These are phyloP conservation scores for Yamadazyma spencermartinsiae DNA, from an alignment of 1,139 yeast genomes.

Conservation along the genomic window DNA sequence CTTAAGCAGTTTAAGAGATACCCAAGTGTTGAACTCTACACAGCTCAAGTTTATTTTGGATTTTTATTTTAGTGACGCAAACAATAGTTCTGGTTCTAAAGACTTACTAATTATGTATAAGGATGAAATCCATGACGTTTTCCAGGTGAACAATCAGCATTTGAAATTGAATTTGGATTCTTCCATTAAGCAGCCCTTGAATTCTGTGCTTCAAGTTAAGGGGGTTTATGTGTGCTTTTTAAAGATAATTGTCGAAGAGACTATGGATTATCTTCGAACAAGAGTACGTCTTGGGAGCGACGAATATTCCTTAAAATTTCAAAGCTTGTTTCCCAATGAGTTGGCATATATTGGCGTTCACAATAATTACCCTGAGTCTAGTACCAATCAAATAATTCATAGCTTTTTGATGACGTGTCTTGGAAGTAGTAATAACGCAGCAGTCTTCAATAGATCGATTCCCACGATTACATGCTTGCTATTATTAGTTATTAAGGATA, in stretches of 20 bases:
- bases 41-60: slow-evolving; percentile 38
- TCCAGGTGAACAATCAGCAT: slow-evolving; percentile 19
- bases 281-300: slow-evolving; percentile 16
- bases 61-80: slow-evolving; percentile 28
- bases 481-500: slow-evolving; percentile 24
- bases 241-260: slow-evolving; percentile 34
- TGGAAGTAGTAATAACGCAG: neutral
- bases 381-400: slow-evolving; percentile 13
- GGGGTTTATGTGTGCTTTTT: slow-evolving; percentile 35
- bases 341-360: slow-evolving; percentile 19
- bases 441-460: slow-evolving; percentile 19
- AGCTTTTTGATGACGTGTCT: slow-evolving; percentile 12
- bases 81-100: slow-evolving; percentile 17
- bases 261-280: slow-evolving; percentile 25
- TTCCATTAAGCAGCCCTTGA: neutral
- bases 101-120: slow-evolving; percentile 28
- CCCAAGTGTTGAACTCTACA: slow-evolving; percentile 22
- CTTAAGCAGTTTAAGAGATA: slow-evolving; percentile 22
- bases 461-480: slow-evolving; percentile 26
- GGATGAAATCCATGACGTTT: slow-evolving; percentile 24
- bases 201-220: slow-evolving; percentile 12
- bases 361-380: slow-evolving; percentile 7
- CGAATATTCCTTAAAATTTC: slow-evolving; percentile 18
- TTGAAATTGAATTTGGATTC: slow-evolving; percentile 2
- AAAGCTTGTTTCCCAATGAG: slow-evolving; percentile 28